Base-by-base conservation (phyloP, 257 asterid genomes). In the Orobanche coerulescens region DNA sequence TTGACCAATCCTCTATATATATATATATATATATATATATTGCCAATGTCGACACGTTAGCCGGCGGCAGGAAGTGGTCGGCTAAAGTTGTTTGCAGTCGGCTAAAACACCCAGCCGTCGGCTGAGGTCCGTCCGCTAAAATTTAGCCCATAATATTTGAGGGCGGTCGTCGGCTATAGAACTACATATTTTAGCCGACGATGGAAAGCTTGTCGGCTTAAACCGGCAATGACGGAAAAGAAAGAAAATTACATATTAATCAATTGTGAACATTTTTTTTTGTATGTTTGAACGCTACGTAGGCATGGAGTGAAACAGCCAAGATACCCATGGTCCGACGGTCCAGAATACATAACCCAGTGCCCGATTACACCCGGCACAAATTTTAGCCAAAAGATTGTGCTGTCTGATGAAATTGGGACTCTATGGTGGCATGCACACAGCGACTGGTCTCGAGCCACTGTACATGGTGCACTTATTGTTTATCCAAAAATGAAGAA, bases 361-460 rank as follows among this genome's bases (percentile, higher is more conserved):
- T 81, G 93, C 40, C 93, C 93, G 0, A 71, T 84, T 1, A 37
- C 9, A 2, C 88, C 88, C 0, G 84, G 82, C 3, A 28, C 62
- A 3, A 71, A 10, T 12, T 84, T 79, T 53, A 66, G 54, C 23
- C 83, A 84, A 53, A 58, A 33, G 34, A 39, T 84, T 6, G 66
- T 65, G 22, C 58, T 79, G 0, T 71, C 82, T 0, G 73, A 77
- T 0, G 86, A 84, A 64, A 75, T 57, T 14, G 88, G 93, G 4
- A 84, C 93, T 11, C 15, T 81, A 16, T 84, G 85, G 88, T 84
- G 92, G 92, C 92, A 81, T 39, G 86, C 87, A 8, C 90, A 83
- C 11, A 76, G 74, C 22, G 82, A 69, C 2, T 84, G 88, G 88
- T 73, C 81, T 0, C 48, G 93, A 5, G 84, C 88, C 12, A 76